Evolutionary conservation across 371 early-diverging fungal species (phyloP).

Genomic region (Apophysomyces ossiformis): DNA sequence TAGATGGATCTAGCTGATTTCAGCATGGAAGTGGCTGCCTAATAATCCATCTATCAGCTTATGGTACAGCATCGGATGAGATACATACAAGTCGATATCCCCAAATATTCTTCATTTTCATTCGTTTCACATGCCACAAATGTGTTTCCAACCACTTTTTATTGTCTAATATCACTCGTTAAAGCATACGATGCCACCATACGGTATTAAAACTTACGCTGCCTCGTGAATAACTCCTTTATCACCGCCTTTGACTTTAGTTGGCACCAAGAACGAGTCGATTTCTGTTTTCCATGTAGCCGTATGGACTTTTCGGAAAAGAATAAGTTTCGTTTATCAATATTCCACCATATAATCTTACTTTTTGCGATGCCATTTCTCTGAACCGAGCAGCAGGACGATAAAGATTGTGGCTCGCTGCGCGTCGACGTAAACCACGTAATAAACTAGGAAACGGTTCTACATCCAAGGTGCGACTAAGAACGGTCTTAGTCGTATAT

Average conservation of each 20-base stretch:
- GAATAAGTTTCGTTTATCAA: neutral
- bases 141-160: slow-evolving; percentile 98
- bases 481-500: neutral
- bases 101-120: slow-evolving; percentile 93
- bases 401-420: slow-evolving; percentile 89
- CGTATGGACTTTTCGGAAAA: neutral
- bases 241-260: slow-evolving; percentile 16
- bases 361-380: slow-evolving; percentile 73
- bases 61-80: neutral
- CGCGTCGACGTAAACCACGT: slow-evolving; percentile 84
- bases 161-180: slow-evolving; percentile 35
- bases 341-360: slow-evolving; percentile 20
- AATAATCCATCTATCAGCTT: slow-evolving; percentile 17
- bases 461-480: slow-evolving; percentile 20
- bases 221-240: slow-evolving; percentile 24
- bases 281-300: neutral
- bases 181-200: neutral
- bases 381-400: slow-evolving; percentile 79
- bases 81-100: slow-evolving; percentile 72
- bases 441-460: slow-evolving; percentile 87
- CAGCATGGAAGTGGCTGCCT: slow-evolving; percentile 84
- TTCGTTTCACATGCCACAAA: slow-evolving; percentile 96
- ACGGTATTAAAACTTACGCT: slow-evolving; percentile 16
- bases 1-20: slow-evolving; percentile 80
- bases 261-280: slow-evolving; percentile 1